Conservation (phyloP, 208 protist species). For the Trichomonas tenax region DNA sequence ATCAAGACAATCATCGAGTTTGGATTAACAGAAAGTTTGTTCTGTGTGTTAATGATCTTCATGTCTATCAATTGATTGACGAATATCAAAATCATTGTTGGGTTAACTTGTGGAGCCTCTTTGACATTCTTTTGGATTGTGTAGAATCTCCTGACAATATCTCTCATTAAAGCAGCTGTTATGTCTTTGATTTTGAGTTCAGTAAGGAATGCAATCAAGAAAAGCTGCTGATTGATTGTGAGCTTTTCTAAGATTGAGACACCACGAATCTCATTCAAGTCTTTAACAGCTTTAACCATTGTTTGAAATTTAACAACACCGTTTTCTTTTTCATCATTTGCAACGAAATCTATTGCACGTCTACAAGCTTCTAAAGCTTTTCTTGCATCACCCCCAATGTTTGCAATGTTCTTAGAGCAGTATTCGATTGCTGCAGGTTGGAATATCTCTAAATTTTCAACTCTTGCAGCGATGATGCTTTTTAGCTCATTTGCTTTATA, state of each 20-base stretch:
- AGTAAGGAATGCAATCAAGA: background rate
- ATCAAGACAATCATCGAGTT: background rate
- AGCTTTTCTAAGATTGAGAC: background rate
- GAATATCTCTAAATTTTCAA: background rate
- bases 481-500: background rate
- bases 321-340: background rate
- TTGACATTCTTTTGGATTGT: background rate
- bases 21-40: background rate
- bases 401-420: background rate
- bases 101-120: background rate
- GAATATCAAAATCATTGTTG: background rate
- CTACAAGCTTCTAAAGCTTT: constrained; percentile 7
- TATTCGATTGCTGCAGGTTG: background rate
- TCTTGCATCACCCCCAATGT: background rate
- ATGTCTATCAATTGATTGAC: background rate
- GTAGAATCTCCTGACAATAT: background rate
- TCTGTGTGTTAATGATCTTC: background rate
- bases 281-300: background rate
- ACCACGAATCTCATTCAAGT: background rate
- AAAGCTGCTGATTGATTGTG: background rate
- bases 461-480: background rate
- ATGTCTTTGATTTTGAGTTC: background rate
- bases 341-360: background rate
- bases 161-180: background rate
- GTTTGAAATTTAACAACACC: background rate